Evolutionary conservation across 192 early-diverging fungal species (phyloP), one percentile per base, ranked within the genome.

Genomic region (Mortierella antarctica): DNA sequence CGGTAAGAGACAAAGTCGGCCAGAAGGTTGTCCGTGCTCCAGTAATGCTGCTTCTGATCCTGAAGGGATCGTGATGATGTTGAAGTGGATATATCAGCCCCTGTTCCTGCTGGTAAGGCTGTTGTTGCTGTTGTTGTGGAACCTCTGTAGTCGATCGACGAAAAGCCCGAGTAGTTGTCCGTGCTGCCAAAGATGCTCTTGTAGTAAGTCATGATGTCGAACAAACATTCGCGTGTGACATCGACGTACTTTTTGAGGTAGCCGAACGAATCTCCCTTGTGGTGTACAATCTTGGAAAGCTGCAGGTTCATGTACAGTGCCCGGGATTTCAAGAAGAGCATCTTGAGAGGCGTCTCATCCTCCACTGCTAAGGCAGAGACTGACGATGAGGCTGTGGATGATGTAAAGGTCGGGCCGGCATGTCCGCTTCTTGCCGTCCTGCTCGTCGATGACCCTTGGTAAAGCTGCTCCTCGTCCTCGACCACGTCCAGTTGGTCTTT

Each of bases 201-300:
- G 71, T 92, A 96, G 57, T 96, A 94, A 13, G 89, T 93, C 57
- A 93, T 85, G 51, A 93, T 93, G 65, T 96, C 94, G 76, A 95
- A 92, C 54, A 95, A 86, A 63, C 90, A 86, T 68, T 95, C 94
- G 52, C 94, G 87, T n/a, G 89, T 86, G 5, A 93, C 83, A 73
- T 95, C 95, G 44, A 95, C 88, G 64, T 92, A 95, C 65, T 88
- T 86, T 58, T 92, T 94, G 31, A 96, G 56, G 62, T 89, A 92
- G 9, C 92, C 89, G 41, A 87, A 88, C 6, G 90, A 83, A 48
- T 86, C 84, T 8, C 72, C 73, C 50, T 72, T 87, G 65, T 87
- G 75, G 57, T 85, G 86, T 13, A 86, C 80, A 31, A 92, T 66
- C 41, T 87, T 83, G 6, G 83, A 70, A 1, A 95, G 41, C 12